A percentile compares a stretch with the other conserved stretches of the same genome.
Evolutionary conservation across 805 yeast genomes (phyloP).

Genomic region (Myxozyma nipponensis): DNA sequence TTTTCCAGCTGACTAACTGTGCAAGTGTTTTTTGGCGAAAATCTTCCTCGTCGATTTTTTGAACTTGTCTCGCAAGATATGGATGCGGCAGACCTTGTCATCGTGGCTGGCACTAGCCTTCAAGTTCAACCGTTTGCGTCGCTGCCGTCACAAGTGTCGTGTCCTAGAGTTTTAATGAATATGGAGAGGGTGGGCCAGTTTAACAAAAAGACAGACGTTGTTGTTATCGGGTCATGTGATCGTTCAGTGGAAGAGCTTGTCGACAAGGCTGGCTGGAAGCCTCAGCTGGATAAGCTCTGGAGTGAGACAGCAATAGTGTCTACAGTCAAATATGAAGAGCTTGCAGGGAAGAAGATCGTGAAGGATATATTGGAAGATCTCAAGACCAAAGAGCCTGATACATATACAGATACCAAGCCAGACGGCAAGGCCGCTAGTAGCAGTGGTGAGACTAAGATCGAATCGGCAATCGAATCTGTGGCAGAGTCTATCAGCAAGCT

Average conservation of each 20-base stretch:
- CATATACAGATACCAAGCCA: neutral
- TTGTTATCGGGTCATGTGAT: conserved; percentile 64
- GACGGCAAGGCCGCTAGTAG: neutral
- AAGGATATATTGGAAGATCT: conserved; percentile 10
- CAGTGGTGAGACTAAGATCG: neutral
- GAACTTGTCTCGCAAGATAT: conserved; percentile 60
- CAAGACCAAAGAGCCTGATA: conserved; percentile 1
- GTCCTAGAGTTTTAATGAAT: conserved; percentile 66
- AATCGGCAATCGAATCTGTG: neutral
- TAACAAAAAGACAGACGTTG: conserved; percentile 52
- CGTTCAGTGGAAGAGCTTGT: conserved; percentile 54
- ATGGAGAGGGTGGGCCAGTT: conserved; percentile 71
- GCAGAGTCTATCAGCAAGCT: neutral
- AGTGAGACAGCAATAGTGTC: conserved; percentile 5
- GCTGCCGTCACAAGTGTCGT: conserved; percentile 55
- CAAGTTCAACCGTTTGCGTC: conserved; percentile 89
- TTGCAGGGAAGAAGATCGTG: conserved; percentile 4
- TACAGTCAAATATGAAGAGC: conserved; percentile 13
- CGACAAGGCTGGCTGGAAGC: conserved; percentile 58
- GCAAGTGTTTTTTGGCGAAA: conserved; percentile 78
- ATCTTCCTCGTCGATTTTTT: conserved; percentile 68
- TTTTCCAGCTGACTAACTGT: neutral
- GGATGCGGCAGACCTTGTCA: conserved; percentile 57
- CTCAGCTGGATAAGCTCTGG: conserved; percentile 19
- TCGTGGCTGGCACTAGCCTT: conserved; percentile 90